Evolutionary conservation across 2,329 filamentous ascomycete genomes (phyloP).

Genomic region (Aspergillus sclerotialis): DNA sequence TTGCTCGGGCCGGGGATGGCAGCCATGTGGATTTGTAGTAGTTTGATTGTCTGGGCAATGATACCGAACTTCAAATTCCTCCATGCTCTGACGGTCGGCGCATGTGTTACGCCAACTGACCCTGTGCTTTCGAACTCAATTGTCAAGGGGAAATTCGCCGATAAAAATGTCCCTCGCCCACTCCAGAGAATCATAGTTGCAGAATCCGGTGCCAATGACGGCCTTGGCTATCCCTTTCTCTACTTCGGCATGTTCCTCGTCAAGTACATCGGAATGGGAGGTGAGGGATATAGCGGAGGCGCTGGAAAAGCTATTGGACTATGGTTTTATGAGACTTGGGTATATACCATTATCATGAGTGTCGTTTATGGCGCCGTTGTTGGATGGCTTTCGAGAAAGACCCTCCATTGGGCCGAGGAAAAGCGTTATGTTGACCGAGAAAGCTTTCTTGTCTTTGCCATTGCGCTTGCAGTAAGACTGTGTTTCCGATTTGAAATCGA

Average conservation of each 20-base stretch:
- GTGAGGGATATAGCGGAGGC: slow-evolving; percentile 50
- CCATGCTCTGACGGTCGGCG: slow-evolving; percentile 67
- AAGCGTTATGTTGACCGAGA: slow-evolving; percentile 77
- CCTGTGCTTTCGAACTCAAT: slow-evolving; percentile 75
- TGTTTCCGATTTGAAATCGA: background rate
- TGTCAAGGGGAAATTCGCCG: slow-evolving; percentile 80
- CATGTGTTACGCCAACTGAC: slow-evolving; percentile 78
- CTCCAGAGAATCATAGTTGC: slow-evolving; percentile 68
- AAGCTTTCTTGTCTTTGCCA: slow-evolving; percentile 80
- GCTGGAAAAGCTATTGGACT: slow-evolving; percentile 59
- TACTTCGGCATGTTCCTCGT: slow-evolving; percentile 64
- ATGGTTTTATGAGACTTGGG: slow-evolving; percentile 76
- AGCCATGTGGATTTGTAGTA: slow-evolving; percentile 70
- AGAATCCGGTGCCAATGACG: slow-evolving; percentile 77
- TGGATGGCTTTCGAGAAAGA: slow-evolving; percentile 73
- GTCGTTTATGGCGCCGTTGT: slow-evolving; percentile 50
- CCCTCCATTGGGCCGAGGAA: slow-evolving; percentile 78
- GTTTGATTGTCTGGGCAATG: slow-evolving; percentile 63
- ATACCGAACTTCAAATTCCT: slow-evolving; percentile 64
- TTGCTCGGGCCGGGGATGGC: slow-evolving; percentile 74
- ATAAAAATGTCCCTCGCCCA: slow-evolving; percentile 70
- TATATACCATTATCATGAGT: slow-evolving; percentile 68
- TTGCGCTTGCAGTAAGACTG: slow-evolving; percentile 63
- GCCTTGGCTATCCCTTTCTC: slow-evolving; percentile 72
- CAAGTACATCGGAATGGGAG: slow-evolving; percentile 58